These are phyloP conservation scores for Onygena corvina DNA, from an alignment of 2,329 filamentous ascomycete species.

Conservation along the genomic window DNA sequence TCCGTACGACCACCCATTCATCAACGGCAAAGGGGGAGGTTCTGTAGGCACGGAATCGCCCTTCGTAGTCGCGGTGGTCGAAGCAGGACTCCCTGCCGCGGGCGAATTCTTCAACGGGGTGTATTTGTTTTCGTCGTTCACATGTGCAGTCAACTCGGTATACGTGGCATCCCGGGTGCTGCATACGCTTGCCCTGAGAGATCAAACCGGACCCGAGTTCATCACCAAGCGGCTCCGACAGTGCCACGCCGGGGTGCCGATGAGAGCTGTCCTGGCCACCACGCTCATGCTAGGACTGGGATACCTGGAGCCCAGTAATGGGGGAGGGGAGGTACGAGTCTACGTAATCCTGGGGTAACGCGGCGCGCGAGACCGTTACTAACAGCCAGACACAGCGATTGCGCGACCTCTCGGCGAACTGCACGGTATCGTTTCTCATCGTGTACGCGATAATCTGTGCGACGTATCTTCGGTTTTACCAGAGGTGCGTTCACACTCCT, in stretches of 20 bases:
- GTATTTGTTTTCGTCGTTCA: conserved; percentile 35
- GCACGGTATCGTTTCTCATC: conserved; percentile 29
- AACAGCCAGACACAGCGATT: conserved; percentile 20
- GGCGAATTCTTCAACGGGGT: conserved; percentile 37
- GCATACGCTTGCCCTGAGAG: conserved; percentile 32
- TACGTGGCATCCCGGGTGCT: conserved; percentile 34
- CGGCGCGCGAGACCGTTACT: neutral
- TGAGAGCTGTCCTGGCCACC: conserved; percentile 30
- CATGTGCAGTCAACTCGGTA: conserved; percentile 32
- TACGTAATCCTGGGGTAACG: neutral
- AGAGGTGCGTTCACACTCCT: conserved; percentile 21
- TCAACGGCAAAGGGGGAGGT: conserved; percentile 28
- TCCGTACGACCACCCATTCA: conserved; percentile 31
- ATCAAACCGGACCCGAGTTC: conserved; percentile 32
- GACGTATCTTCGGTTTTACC: conserved; percentile 27
- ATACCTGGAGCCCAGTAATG: conserved; percentile 30
- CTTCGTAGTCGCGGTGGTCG: conserved; percentile 34
- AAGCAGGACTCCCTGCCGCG: conserved; percentile 27
- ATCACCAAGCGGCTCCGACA: conserved; percentile 29
- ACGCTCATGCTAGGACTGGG: conserved; percentile 29
- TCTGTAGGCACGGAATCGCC: conserved; percentile 28
- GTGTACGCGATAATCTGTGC: conserved; percentile 33
- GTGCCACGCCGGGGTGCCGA: conserved; percentile 30
- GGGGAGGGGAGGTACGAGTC: conserved; percentile 25
- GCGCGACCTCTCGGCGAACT: conserved; percentile 29